phyloP scores from a whole-genome alignment of 2,329 filamentous ascomycete species.

The Aspergillus nomiae region DNA sequence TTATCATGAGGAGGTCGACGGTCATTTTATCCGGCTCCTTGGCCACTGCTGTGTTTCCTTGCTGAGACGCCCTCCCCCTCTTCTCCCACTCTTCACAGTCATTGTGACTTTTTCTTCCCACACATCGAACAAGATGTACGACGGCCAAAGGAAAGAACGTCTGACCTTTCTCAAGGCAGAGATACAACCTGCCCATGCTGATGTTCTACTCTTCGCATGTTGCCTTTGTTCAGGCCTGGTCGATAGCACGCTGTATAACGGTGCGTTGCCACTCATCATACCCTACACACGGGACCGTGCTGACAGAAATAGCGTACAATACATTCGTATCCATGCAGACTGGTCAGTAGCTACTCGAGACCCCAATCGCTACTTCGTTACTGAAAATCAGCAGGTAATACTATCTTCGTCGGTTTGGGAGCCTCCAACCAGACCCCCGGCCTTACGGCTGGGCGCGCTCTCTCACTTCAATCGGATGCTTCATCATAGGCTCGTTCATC shows the following conservation, averaged over 20 bases:
- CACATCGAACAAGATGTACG: background rate
- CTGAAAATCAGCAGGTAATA: constrained; percentile 34
- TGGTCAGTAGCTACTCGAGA: background rate
- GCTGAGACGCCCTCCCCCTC: background rate
- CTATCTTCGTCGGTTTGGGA: constrained; percentile 47
- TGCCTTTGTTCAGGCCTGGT: constrained; percentile 31
- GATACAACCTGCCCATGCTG: constrained; percentile 25
- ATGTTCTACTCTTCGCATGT: constrained; percentile 29
- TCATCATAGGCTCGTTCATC: constrained; percentile 42
- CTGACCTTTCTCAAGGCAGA: constrained; percentile 23
- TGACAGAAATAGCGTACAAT: constrained; percentile 36
- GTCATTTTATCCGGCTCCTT: background rate
- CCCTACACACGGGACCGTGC: background rate
- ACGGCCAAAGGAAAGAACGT: constrained; percentile 1
- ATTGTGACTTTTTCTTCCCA: background rate
- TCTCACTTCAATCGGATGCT: constrained; percentile 47
- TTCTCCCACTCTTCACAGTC: background rate
- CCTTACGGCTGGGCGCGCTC: constrained; percentile 49
- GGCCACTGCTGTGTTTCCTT: background rate
- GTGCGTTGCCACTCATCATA: constrained; percentile 9
- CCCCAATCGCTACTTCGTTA: background rate
- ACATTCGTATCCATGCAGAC: constrained; percentile 38
- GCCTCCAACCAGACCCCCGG: constrained; percentile 41
- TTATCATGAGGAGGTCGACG: background rate
- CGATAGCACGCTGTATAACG: constrained; percentile 35